Evolutionary conservation across 176 grass and related monocot species (phyloP).

Genomic region (Aegilops bicornis): DNA sequence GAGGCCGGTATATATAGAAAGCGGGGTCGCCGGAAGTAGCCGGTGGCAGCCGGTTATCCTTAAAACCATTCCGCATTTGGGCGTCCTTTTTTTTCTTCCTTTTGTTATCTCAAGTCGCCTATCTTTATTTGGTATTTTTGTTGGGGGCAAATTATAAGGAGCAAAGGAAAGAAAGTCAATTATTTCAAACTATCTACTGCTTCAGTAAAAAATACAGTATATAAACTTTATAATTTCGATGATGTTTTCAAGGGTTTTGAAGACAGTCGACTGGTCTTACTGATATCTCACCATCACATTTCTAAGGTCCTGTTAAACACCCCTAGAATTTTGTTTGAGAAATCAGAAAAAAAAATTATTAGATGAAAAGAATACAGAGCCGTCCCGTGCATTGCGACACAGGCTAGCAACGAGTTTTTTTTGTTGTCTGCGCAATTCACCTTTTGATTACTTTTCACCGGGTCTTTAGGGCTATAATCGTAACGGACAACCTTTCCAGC

Average conservation of each 20-base stretch:
- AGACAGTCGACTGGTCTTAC: not conserved
- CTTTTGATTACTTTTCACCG: not conserved
- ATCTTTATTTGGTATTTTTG: not conserved
- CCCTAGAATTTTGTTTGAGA: too few relatives aligned
- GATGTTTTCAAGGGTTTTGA: not conserved
- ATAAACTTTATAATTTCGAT: not conserved
- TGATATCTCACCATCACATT: not conserved
- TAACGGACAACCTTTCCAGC: not conserved
- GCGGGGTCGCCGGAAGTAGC: conserved; percentile 27
- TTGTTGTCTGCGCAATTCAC: not conserved
- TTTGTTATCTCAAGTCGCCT: not conserved
- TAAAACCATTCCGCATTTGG: conserved; percentile 63
- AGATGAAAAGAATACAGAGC: not conserved
- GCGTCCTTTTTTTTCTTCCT: not conserved
- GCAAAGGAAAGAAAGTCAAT: not conserved
- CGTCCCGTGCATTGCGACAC: not conserved
- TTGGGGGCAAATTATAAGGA: not conserved
- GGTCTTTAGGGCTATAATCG: not conserved
- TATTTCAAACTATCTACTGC: not conserved
- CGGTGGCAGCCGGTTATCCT: conserved; percentile 66
- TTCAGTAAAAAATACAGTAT: not conserved
- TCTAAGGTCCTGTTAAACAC: not conserved
- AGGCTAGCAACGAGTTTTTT: not conserved
- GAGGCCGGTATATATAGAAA: conserved; percentile 53
- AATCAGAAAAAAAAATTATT: not conserved